A percentile compares a stretch with the other conserved stretches of the same genome.
phyloP scores from a whole-genome alignment of 2,329 filamentous ascomycete genomes.

The Aspergillus pseudotamarii region DNA sequence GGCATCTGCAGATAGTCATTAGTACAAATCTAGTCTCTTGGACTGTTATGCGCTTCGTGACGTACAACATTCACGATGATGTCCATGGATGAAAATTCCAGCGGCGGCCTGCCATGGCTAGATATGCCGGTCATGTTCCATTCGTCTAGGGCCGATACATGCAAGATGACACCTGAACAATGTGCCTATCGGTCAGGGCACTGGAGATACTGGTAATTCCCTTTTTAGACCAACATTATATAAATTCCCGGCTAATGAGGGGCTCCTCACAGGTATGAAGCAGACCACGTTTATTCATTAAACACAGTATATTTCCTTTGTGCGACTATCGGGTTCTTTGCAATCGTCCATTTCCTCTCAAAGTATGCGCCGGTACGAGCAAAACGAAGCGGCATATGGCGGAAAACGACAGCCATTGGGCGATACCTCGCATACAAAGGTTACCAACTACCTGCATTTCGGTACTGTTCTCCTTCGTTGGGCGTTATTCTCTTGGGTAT shows the following conservation, averaged over 20 bases:
- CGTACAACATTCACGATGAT: slow-evolving; percentile 12
- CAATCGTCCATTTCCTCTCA: slow-evolving; percentile 42
- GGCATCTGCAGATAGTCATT: not conserved
- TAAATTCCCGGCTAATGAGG: not conserved
- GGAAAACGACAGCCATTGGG: slow-evolving; percentile 36
- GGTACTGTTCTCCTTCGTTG: slow-evolving; percentile 50
- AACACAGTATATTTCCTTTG: slow-evolving; percentile 58
- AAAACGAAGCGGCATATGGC: slow-evolving; percentile 33
- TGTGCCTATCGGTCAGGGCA: slow-evolving; percentile 29
- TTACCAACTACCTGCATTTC: slow-evolving; percentile 36
- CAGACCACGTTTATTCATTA: slow-evolving; percentile 57
- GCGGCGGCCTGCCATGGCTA: slow-evolving; percentile 30
- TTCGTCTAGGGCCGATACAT: slow-evolving; percentile 31
- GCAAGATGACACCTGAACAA: slow-evolving; percentile 32
- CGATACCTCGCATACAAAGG: slow-evolving; percentile 49
- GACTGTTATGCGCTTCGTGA: not conserved
- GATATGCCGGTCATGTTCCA: slow-evolving; percentile 36
- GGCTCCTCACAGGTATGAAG: slow-evolving; percentile 49
- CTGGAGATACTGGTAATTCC: slow-evolving; percentile 37
- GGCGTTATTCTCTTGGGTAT: slow-evolving; percentile 47
- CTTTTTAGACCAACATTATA: not conserved
- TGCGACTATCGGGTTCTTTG: slow-evolving; percentile 52
- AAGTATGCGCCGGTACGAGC: slow-evolving; percentile 32
- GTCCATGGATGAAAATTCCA: slow-evolving; percentile 15
- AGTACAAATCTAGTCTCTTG: not conserved